phyloP scores from a whole-genome alignment of 352 stramenopile species.

The Halophytophthora polymorphica region DNA sequence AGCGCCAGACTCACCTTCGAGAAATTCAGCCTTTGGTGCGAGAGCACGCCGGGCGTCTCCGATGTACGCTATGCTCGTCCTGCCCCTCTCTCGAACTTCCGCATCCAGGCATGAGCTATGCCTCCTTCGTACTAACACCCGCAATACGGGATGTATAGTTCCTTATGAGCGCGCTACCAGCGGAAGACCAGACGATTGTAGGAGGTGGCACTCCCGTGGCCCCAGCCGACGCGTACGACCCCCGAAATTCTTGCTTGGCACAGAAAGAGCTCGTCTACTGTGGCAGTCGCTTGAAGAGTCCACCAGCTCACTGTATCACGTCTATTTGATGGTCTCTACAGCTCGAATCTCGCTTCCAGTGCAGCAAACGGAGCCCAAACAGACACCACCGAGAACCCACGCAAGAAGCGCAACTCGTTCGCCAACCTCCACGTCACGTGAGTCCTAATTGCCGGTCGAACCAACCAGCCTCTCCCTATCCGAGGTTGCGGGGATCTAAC shows the following conservation, averaged over 20 bases:
- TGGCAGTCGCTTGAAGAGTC: background rate
- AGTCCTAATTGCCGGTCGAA: constrained; percentile 5
- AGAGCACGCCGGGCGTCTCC: constrained; percentile 68
- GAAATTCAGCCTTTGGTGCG: constrained; percentile 85
- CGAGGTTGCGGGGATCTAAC: background rate
- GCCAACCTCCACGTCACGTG: constrained; percentile 57
- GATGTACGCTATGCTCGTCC: constrained; percentile 38
- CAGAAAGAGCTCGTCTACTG: too few species aligned
- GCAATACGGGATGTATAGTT: constrained; percentile 35
- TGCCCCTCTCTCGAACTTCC: background rate
- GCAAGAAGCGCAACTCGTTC: constrained; percentile 49
- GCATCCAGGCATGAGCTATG: background rate
- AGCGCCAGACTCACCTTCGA: constrained; percentile 81
- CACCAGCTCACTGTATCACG: background rate
- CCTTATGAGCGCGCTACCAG: constrained; percentile 72
- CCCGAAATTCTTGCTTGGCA: background rate
- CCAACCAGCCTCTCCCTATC: background rate
- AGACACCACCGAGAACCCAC: constrained; percentile 2
- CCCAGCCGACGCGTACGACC: constrained; percentile 31
- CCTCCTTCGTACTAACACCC: background rate
- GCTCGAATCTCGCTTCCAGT: constrained; percentile 4
- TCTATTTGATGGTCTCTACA: constrained; percentile 5
- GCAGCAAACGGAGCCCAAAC: constrained; percentile 4
- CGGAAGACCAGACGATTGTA: constrained; percentile 40
- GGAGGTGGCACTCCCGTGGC: constrained; percentile 16